phyloP scores from a whole-genome alignment of 1,139 yeast genomes.

The Scheffersomyces illinoinensis region DNA sequence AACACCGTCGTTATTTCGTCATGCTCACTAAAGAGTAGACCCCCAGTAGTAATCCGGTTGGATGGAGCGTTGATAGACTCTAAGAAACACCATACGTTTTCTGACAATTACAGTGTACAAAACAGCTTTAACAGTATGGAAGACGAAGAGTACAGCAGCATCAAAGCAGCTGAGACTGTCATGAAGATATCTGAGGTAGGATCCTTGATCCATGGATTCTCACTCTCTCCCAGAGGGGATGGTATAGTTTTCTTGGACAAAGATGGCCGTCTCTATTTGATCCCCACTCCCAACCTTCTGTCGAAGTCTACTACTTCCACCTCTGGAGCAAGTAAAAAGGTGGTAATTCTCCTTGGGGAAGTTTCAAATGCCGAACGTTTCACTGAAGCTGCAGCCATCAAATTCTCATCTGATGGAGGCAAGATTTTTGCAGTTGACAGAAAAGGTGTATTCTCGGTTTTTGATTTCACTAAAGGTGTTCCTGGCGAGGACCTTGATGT shows the following conservation, averaged over 20 bases:
- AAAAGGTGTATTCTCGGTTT: conserved; percentile 73
- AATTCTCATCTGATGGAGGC: conserved; percentile 81
- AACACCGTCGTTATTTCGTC: conserved; percentile 40
- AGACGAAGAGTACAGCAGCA: conserved; percentile 18
- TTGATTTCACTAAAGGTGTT: conserved; percentile 85
- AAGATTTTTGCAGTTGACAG: conserved; percentile 75
- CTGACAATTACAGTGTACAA: conserved; percentile 14
- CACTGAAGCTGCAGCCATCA: conserved; percentile 72
- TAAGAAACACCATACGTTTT: conserved; percentile 4
- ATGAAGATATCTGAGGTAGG: conserved; percentile 78
- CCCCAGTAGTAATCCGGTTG: conserved; percentile 37
- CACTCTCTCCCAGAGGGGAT: conserved; percentile 84
- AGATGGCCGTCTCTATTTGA: conserved; percentile 71
- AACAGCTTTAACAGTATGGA: conserved; percentile 17
- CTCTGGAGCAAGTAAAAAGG: conserved; percentile 31
- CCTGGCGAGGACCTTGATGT: conserved; percentile 78
- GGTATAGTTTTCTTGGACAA: conserved; percentile 79
- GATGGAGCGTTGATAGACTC: conserved; percentile 39
- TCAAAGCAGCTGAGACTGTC: conserved; percentile 34
- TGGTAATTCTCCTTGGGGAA: conserved; percentile 74
- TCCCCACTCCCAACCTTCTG: conserved; percentile 60
- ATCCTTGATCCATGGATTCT: conserved; percentile 67
- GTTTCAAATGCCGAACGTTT: conserved; percentile 71
- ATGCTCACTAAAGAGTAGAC: conserved; percentile 37
- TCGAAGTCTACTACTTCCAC: conserved; percentile 23